Evolutionary conservation across 2,329 filamentous ascomycete species (phyloP), one percentile per base, ranked within the genome.

Genomic region (Ophioceras dolichostomum): DNA sequence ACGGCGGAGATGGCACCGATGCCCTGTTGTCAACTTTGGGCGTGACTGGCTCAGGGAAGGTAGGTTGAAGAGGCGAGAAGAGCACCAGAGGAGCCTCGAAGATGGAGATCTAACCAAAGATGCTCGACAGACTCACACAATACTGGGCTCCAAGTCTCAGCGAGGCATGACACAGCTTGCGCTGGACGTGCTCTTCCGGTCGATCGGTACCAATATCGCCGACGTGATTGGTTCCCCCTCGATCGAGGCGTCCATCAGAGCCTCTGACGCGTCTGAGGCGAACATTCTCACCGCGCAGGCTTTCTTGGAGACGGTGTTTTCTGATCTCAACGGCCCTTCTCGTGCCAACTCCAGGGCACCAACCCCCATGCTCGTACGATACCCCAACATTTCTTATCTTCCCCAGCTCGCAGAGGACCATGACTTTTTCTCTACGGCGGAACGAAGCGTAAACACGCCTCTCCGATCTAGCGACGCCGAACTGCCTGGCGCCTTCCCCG

Each of bases 31-130:
- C 91, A 21, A 96, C 91, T 6, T 60, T 98, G 40, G 91, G 91
- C 13, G 87, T 95, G 31, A 95, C 89, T 7, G 91, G 91, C 10
- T 95, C 88, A 35, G 91, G 91, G 57, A 98, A 98, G 78, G 89
- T 94, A 49, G 34, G 51, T 41, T n/a, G 32, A 38, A 24, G 13
- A 13, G 42, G 36, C n/a, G n/a, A n/a, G n/a, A n/a, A n/a, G n/a
- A 34, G 41, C 50, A 27, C 41, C 5, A 22, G 9, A 3, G 27
- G 19, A 14, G 3, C 30, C n/a, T n/a, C n/a, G n/a, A n/a, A n/a
- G n/a, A n/a, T n/a, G n/a, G n/a, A n/a, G n/a, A n/a, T n/a, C n/a
- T n/a, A n/a, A n/a, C n/a, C n/a, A n/a, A n/a, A n/a, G n/a, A n/a
- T n/a, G n/a, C 30, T 4, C 5, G 3, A 6, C 20, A 95, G 89